Base-by-base conservation (phyloP, 257 asterid genomes). In the Petrea volubilis region DNA sequence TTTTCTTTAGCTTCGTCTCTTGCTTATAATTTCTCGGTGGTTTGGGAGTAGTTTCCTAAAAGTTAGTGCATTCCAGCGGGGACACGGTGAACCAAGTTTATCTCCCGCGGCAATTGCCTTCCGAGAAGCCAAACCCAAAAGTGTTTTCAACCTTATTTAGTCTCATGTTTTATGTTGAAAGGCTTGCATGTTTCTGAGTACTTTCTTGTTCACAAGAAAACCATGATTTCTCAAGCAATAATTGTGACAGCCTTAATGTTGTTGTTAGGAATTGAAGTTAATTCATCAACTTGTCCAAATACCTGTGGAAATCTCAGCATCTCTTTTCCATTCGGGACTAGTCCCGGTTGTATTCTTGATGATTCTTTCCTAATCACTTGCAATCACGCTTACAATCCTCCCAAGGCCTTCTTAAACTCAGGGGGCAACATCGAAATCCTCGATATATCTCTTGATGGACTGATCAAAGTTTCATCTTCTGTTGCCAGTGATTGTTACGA, bases 391-490 rank as follows among this genome's bases (percentile, higher is more conserved):
- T 70, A n/a, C 18, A 28, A 27, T 44, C 80, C 80, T 43, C 80
- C 85, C 18, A 70, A 64, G 17, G 78, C 74, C 24, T 76, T n/a
- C 21, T 77, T 57, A 64, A n/a, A n/a, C n/a, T n/a, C n/a, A n/a
- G n/a, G n/a, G n/a, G n/a, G n/a, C 13, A 74, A 66, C 38, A 4
- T 34, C 4, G 77, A 64, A 53, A 68, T 78, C 11, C 50, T 60
- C 1, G 63, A 75, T 36, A 38, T 78, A 41, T 75, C 78, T 2
- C 60, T 75, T 1, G 62, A 72, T 21, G 86, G 86, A 10, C 31
- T 17, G 0, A 24, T 74, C 3, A 74, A 10, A 70, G 29, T 81
- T 23, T 58, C 58, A 36, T 44, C 68, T 17, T 28, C 24, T 6
- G 69, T 81, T 14, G 79, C 83, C 9, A 60, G 56, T 7, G 25